phyloP scores from a whole-genome alignment of 441 rosid species.

The Manihot esculenta region DNA sequence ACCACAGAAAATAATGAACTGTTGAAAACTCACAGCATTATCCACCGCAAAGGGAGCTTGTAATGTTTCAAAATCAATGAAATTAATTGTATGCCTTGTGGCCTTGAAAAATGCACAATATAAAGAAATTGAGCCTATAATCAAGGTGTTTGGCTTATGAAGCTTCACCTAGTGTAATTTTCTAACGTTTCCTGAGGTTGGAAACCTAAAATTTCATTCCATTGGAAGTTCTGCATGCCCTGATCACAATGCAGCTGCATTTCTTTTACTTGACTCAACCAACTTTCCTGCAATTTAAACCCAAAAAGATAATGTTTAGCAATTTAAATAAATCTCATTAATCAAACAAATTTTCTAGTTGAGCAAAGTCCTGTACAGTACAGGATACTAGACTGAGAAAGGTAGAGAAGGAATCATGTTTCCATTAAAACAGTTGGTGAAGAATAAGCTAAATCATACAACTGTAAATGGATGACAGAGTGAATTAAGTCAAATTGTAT shows the following conservation, averaged over 20 bases:
- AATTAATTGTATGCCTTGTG: no score
- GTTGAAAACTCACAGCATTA: not conserved
- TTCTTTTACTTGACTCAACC: slow-evolving; percentile 70
- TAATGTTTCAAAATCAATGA: no score
- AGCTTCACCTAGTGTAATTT: slow-evolving; percentile 44
- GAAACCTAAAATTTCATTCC: slow-evolving; percentile 34
- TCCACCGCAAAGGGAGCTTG: not conserved
- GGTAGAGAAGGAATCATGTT: not conserved
- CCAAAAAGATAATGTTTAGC: slow-evolving; percentile 11
- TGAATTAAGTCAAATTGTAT: not conserved
- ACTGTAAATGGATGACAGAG: not conserved
- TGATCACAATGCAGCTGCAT: slow-evolving; percentile 74
- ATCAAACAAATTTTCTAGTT: not conserved
- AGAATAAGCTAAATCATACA: not conserved
- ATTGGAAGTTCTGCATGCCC: slow-evolving; percentile 60
- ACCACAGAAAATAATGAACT: not conserved
- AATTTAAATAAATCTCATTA: not conserved
- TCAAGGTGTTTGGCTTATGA: not conserved
- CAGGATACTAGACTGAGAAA: not conserved
- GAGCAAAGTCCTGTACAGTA: not conserved
- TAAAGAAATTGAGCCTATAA: no score
- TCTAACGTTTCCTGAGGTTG: slow-evolving; percentile 43
- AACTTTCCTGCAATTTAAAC: slow-evolving; percentile 57
- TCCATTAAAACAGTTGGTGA: not conserved
- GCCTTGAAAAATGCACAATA: not conserved